Percentiles rank a stretch among this genome's conserved stretches.
Conservation (phyloP, 768 basidiomycete species). For the Cystofilobasidium capitatum region DNA sequence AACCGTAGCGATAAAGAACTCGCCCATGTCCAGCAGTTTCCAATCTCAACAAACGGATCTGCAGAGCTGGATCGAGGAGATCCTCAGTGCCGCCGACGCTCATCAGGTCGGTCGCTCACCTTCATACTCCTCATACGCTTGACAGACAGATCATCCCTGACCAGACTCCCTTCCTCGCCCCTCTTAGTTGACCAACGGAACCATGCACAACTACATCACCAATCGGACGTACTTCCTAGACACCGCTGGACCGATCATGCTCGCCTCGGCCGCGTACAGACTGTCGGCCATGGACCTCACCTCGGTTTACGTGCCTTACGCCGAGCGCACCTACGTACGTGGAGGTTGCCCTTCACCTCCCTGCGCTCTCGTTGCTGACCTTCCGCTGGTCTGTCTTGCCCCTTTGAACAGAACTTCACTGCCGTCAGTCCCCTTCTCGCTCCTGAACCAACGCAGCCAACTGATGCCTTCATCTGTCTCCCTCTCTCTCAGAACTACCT, state of each 20-base stretch:
- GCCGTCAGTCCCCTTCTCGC: neutral
- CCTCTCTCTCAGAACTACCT: neutral
- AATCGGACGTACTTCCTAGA: constrained; percentile 8
- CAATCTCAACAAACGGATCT: constrained; percentile 33
- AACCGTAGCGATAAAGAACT: constrained; percentile 8
- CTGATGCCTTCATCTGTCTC: neutral
- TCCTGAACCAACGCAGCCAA: neutral
- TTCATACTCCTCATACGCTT: neutral
- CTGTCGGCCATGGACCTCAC: constrained; percentile 19
- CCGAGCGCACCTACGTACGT: constrained; percentile 16
- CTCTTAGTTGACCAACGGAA: constrained; percentile 14
- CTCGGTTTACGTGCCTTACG: constrained; percentile 17
- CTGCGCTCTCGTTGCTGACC: neutral
- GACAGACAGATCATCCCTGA: neutral
- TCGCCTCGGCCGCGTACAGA: constrained; percentile 19
- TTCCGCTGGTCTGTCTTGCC: neutral
- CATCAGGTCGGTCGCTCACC: constrained; percentile 22
- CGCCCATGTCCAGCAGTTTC: constrained; percentile 44
- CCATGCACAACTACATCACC: constrained; percentile 17
- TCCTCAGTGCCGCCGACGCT: constrained; percentile 28
- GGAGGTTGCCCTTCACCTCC: neutral
- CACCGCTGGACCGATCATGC: constrained; percentile 10
- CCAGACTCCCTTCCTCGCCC: neutral
- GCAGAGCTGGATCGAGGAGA: constrained; percentile 33
- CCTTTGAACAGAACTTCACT: too few species aligned